Percentiles rank a stretch among this genome's conserved stretches.
These are phyloP conservation scores for Sapria himalayana DNA, from an alignment of 345 rosid species.

Conservation along the genomic window DNA sequence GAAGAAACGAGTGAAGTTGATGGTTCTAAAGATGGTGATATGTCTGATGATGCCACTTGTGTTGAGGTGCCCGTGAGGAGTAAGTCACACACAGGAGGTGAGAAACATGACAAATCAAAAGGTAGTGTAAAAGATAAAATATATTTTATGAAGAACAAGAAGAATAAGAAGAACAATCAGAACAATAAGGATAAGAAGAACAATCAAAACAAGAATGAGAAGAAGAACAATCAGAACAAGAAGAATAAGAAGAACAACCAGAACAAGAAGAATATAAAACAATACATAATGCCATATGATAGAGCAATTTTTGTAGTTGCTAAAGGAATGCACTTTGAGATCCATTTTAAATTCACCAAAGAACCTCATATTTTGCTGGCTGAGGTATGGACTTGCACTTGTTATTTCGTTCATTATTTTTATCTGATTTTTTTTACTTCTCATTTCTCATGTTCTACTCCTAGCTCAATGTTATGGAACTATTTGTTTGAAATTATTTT, in stretches of 20 bases:
- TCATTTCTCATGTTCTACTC: too few relatives aligned
- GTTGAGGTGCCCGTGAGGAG: too few relatives aligned
- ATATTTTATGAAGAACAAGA: too few relatives aligned
- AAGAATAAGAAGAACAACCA: conserved; percentile 15
- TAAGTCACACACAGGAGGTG: too few relatives aligned
- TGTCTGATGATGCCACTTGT: too few relatives aligned
- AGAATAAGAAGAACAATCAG: conserved; percentile 17
- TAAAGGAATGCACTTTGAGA: conserved; percentile 32
- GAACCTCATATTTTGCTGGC: conserved; percentile 79
- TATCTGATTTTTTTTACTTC: too few relatives aligned
- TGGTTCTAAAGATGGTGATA: conserved; percentile 1
- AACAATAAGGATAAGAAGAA: conserved; percentile 14
- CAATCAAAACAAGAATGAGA: conserved; percentile 14
- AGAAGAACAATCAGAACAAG: conserved; percentile 14
- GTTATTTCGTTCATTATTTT: too few relatives aligned
- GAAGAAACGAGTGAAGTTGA: conserved; percentile 20
- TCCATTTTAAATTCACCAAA: conserved; percentile 40
- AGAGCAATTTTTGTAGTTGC: conserved; percentile 25
- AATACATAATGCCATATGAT: too few relatives aligned
- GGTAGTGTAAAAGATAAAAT: too few relatives aligned
- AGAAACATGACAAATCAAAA: too few relatives aligned
- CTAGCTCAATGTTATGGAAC: too few relatives aligned
- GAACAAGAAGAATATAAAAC: conserved; percentile 7
- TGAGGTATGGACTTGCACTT: conserved; percentile 33
- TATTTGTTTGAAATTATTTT: too few relatives aligned